Conservation (phyloP, 371 early-diverging fungal species). For the Rhizomucor miehei region DNA sequence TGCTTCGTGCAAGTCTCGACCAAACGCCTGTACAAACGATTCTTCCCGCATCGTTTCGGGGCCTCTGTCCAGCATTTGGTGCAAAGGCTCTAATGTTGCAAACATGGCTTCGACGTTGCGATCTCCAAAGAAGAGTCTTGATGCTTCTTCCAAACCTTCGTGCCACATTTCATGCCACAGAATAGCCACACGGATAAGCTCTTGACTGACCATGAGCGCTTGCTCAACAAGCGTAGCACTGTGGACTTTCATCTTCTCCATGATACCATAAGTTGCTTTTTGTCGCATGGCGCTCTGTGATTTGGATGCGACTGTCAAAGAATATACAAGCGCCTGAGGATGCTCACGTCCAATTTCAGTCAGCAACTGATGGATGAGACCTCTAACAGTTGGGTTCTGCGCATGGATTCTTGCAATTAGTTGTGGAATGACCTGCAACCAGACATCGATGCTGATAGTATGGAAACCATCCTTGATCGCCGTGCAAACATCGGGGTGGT, state of each 20-base stretch:
- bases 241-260: slow-evolving; percentile 91
- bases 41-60: slow-evolving; percentile 95
- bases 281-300: slow-evolving; percentile 80
- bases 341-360: slow-evolving; percentile 93
- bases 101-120: slow-evolving; percentile 92
- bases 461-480: slow-evolving; percentile 89
- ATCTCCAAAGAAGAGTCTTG: slow-evolving; percentile 83
- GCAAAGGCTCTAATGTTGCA: slow-evolving; percentile 84
- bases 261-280: slow-evolving; percentile 82
- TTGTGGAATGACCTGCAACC: slow-evolving; percentile 98
- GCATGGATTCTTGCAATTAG: slow-evolving; percentile 96
- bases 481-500: slow-evolving; percentile 81
- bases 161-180: slow-evolving; percentile 99
- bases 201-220: slow-evolving; percentile 93
- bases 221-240: slow-evolving; percentile 88
- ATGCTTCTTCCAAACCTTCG: slow-evolving; percentile 93
- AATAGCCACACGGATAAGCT: slow-evolving; percentile 95
- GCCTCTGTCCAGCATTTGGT: slow-evolving; percentile 87
- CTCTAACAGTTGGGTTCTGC: slow-evolving; percentile 76
- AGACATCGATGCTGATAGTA: slow-evolving; percentile 91
- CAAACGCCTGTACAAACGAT: slow-evolving; percentile 93
- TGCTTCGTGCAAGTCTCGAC: slow-evolving; percentile 91
- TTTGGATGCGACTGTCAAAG: slow-evolving; percentile 95
- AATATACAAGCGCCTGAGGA: slow-evolving; percentile 96
- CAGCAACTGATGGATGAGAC: slow-evolving; percentile 86